A percentile compares a stretch with the other conserved stretches of the same genome.
These are phyloP conservation scores for Plasmodium coatneyi DNA, from an alignment of 169 alveolate genomes.

Conservation along the genomic window DNA sequence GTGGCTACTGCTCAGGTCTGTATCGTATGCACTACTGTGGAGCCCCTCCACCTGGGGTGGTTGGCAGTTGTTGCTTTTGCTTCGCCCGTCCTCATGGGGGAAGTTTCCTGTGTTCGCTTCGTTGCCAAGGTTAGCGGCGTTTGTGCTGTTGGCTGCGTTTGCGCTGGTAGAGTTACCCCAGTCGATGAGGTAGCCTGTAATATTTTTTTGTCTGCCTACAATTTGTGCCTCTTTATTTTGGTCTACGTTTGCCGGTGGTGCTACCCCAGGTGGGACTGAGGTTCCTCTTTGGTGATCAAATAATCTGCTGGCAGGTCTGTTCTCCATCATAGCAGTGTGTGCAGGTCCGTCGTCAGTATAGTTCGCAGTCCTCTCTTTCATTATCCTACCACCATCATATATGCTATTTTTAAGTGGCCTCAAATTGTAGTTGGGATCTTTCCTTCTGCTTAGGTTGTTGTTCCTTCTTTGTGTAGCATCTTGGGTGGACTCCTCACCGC, in stretches of 20 bases:
- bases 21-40: not conserved
- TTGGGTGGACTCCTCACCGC: not conserved
- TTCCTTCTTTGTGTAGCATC: not conserved
- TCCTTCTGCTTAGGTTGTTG: not conserved
- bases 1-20: not conserved
- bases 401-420: not conserved
- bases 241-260: not conserved
- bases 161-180: not conserved
- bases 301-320: not conserved
- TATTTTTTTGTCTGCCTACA: not conserved
- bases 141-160: not conserved
- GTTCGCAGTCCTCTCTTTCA: not conserved
- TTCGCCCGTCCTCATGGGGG: not conserved
- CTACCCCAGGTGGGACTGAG: not conserved
- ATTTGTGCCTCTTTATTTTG: not conserved
- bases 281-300: not conserved
- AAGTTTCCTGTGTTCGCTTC: no score
- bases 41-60: not conserved
- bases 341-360: not conserved
- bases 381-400: not conserved
- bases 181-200: not conserved
- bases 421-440: not conserved
- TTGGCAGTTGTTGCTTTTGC: not conserved
- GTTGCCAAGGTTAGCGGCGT: not conserved
- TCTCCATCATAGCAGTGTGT: not conserved